Percentiles rank a stretch among this genome's conserved stretches.
These are phyloP conservation scores for Jimgerdemannia lactiflua DNA, from an alignment of 192 early-diverging fungal genomes.

Conservation along the genomic window DNA sequence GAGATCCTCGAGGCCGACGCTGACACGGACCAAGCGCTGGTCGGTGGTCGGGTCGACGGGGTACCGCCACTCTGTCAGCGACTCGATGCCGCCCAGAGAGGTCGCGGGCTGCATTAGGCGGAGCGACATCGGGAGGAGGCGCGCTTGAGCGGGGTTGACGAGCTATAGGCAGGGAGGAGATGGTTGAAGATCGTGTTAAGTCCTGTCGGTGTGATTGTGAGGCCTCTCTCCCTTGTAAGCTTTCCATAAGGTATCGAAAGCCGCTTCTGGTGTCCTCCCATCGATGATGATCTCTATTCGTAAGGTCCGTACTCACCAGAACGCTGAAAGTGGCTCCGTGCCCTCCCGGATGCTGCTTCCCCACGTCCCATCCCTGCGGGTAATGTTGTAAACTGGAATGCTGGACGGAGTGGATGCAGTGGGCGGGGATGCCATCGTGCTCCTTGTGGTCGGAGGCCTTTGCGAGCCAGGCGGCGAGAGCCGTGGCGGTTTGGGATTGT, in stretches of 20 bases:
- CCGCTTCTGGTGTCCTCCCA: too few relatives aligned
- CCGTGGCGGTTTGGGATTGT: conserved; percentile 54
- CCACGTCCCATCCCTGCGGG: conserved; percentile 17
- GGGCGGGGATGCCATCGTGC: conserved; percentile 37
- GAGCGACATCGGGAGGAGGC: conserved; percentile 40
- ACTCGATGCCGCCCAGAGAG: conserved; percentile 63
- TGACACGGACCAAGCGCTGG: conserved; percentile 55
- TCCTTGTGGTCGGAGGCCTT: conserved; percentile 22
- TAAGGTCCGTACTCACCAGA: neutral
- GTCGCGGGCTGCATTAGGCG: conserved; percentile 54
- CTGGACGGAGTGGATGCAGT: conserved; percentile 36
- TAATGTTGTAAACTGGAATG: conserved; percentile 21
- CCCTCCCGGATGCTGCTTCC: conserved; percentile 36
- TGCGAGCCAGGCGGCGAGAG: conserved; percentile 51
- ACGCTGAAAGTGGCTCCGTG: conserved; percentile 40
- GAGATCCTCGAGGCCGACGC: conserved; percentile 63
- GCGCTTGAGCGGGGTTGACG: conserved; percentile 39
- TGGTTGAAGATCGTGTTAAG: neutral
- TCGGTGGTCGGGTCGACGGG: conserved; percentile 35
- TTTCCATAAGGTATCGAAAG: too few relatives aligned
- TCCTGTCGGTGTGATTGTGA: neutral
- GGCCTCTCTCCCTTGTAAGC: too few relatives aligned
- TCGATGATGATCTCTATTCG: neutral
- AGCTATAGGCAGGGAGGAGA: conserved; percentile 25
- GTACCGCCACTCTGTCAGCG: conserved; percentile 66